phyloP scores from a whole-genome alignment of 345 rosid genomes.

The Brassica rapa region DNA sequence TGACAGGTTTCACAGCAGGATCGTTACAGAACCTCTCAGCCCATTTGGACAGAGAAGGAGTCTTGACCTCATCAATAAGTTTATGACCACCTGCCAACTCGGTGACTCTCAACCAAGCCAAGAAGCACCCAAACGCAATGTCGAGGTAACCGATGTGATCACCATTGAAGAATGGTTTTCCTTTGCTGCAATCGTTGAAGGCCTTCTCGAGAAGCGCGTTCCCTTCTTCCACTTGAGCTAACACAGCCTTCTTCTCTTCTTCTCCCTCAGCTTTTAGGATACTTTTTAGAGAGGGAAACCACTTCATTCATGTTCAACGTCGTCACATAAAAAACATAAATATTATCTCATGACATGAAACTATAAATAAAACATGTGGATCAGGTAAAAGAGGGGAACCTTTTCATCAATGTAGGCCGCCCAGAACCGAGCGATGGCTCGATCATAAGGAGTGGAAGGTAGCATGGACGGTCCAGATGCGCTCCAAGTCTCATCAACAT shows the following conservation, averaged over 20 bases:
- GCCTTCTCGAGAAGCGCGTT: slow-evolving; percentile 54
- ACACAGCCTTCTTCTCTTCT: slow-evolving; percentile 45
- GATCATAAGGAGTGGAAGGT: slow-evolving; percentile 64
- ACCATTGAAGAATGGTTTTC: slow-evolving; percentile 75
- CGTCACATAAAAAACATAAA: neutral
- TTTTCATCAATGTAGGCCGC: slow-evolving; percentile 66
- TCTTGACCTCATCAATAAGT: slow-evolving; percentile 52
- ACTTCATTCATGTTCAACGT: slow-evolving; percentile 41
- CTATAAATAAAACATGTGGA: neutral
- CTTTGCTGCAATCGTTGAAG: slow-evolving; percentile 58
- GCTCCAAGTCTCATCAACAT: slow-evolving; percentile 66
- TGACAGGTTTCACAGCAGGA: slow-evolving; percentile 60
- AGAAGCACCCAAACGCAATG: slow-evolving; percentile 59
- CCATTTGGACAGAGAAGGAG: slow-evolving; percentile 66
- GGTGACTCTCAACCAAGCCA: slow-evolving; percentile 64
- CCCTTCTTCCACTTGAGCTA: slow-evolving; percentile 46
- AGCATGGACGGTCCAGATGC: slow-evolving; percentile 59
- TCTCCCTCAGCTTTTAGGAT: slow-evolving; percentile 41
- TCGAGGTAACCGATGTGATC: slow-evolving; percentile 64
- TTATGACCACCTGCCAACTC: slow-evolving; percentile 42
- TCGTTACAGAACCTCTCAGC: slow-evolving; percentile 56
- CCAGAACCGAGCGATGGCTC: slow-evolving; percentile 81
- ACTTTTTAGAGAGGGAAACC: slow-evolving; percentile 46
- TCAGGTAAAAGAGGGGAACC: slow-evolving; percentile 40
- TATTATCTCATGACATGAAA: neutral